Evolutionary conservation across 2,329 filamentous ascomycete genomes (phyloP), one percentile per base, ranked within the genome.

Genomic region (Xylariaceae sp.): DNA sequence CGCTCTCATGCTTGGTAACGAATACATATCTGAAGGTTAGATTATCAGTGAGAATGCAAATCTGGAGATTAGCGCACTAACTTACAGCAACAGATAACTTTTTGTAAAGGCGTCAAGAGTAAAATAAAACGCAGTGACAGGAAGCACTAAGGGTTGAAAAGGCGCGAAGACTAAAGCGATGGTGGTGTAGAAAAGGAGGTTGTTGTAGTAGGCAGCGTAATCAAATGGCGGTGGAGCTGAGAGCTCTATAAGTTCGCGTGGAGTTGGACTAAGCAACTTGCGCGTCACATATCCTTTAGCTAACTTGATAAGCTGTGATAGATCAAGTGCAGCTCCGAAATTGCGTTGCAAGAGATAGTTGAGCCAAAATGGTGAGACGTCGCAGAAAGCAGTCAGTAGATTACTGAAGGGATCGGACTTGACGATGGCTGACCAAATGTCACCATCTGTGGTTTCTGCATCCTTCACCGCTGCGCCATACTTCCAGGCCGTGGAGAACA

Each of bases 131-230:
- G 92, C 92, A 1, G 90, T 91, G 36, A 96, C 89, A 0, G 90
- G 86, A 6, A 98, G 81, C 2, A 94, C 88, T 14, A 97, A 80
- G 0, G 94, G 94, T 73, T 97, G 93, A 50, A 97, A 81, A 1
- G 88, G 86, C 1, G 89, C 87, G 69, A 94, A 96, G 65, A 87
- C 91, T 19, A 97, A 79, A 0, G 91, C 88, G 34, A 96, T 89
- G 0, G 93, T 96, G 21, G 88, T 82, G 76, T 97, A 97, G 76
- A 91, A 98, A 16, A 97, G 81, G 74, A 96, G 96, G 73, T 96
- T 96, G 74, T 96, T 97, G 82, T 96, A 98, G 75, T 97, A 96
- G 65, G 86, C 90, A 48, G 94, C 91, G 68, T 96, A 97, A 64
- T 97, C 92, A 71, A 98, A 96, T 0, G 90, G 81, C 1, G 90